Base-by-base conservation (phyloP, 257 asterid genomes). In the Misopates orontium region DNA sequence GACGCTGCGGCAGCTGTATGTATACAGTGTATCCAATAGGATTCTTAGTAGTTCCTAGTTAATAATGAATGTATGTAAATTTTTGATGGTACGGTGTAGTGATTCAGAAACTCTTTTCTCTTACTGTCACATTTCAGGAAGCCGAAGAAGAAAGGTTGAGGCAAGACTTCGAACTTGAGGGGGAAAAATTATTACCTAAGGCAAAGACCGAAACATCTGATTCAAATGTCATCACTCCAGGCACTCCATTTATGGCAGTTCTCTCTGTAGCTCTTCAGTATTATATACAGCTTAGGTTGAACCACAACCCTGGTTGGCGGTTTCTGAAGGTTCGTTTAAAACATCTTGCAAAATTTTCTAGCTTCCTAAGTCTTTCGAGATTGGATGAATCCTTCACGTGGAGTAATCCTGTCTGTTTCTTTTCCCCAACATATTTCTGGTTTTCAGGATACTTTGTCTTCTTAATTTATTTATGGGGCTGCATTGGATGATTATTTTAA, bases 1-100 rank as follows among this genome's bases (percentile, higher is more conserved):
- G 99, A 90, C 78, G 96, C 96, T 47, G 96, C 98, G 51, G 88
- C 88, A 69, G 95, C 95, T 75, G 99, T 94, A 86, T 72, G 84
- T 73, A 48, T 61, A 65, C 67, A 76, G 64, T 52, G 28, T 61
- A 55, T 44, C 32, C 61, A 36, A 65, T 60, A 44, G 19, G 59
- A 28, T 58, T 63, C 32, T 23, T 61, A 40, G 64, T 59, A 17
- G 70, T 68, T 21, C n/a, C n/a, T n/a, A n/a, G n/a, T n/a, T 47
- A 60, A 36, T 28, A 28, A 2, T 28, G 36, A 28, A 28, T 22
- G 51, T 31, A 56, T 32, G 62, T 65, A 57, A 39, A 55, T 15
- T 60, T 70, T 56, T 40, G 39, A 45, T 36, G 0, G 77, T 45
- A 45, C 53, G 44, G 56, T 20, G 63, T 65, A 56, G 71, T 74